Conservation (phyloP, 2,329 filamentous ascomycete genomes). For the Shiraia bambusicola region DNA sequence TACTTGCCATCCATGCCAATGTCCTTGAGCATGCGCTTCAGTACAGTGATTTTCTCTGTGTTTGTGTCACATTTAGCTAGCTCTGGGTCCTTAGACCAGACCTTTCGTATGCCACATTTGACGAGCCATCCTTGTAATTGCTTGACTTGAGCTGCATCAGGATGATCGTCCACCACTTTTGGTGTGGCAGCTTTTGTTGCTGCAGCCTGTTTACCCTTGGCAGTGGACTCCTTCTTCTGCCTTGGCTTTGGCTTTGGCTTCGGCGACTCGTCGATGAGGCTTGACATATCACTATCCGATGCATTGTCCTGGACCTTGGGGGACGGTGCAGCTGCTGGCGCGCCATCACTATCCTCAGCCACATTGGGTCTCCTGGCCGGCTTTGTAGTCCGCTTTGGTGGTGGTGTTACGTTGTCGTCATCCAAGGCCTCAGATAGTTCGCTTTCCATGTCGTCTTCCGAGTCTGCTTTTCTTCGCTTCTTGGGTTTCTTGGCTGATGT, state of each 20-base stretch:
- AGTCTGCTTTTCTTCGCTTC: constrained; percentile 34
- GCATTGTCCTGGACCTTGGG: constrained; percentile 18
- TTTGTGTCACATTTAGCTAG: constrained; percentile 72
- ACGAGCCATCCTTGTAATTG: constrained; percentile 80
- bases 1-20: constrained; percentile 87
- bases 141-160: constrained; percentile 80
- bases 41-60: constrained; percentile 78
- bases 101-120: constrained; percentile 89
- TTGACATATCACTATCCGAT: constrained; percentile 68
- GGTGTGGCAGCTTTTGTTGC: constrained; percentile 14
- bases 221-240: constrained; percentile 38
- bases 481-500: constrained; percentile 31
- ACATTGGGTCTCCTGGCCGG: constrained; percentile 11
- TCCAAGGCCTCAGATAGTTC: constrained; percentile 26
- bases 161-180: constrained; percentile 49
- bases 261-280: constrained; percentile 75
- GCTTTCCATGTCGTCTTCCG: constrained; percentile 35
- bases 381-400: constrained; percentile 11
- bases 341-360: constrained; percentile 18
- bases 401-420: constrained; percentile 18
- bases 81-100: constrained; percentile 74
- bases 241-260: constrained; percentile 61
- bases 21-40: constrained; percentile 76
- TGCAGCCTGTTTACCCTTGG: constrained; percentile 28
- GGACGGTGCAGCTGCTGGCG: constrained; percentile 11